phyloP scores from a whole-genome alignment of 257 asterid genomes.

The Asclepias syriaca region DNA sequence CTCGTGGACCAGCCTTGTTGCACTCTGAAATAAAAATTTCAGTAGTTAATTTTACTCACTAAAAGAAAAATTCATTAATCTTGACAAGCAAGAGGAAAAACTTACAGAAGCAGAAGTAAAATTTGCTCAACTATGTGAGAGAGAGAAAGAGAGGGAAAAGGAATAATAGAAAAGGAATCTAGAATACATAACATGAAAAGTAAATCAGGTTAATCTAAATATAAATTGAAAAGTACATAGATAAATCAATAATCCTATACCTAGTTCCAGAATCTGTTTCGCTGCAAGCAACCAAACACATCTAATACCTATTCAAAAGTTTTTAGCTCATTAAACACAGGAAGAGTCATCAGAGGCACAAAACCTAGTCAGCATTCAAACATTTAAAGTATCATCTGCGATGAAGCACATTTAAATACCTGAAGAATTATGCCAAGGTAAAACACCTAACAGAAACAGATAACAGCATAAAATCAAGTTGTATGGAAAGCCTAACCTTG shows the following conservation, averaged over 20 bases:
- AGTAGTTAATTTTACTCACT: background rate
- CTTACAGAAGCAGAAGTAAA: background rate
- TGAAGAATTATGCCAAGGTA: background rate
- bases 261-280: background rate
- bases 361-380: background rate
- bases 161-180: background rate
- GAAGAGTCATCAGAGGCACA: background rate
- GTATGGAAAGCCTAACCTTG: conserved; percentile 49
- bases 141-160: background rate
- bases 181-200: background rate
- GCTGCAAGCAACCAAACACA: conserved; percentile 5
- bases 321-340: background rate
- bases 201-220: background rate
- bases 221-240: background rate
- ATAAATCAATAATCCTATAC: background rate
- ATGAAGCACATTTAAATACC: background rate
- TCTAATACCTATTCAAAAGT: background rate
- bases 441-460: background rate
- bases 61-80: background rate
- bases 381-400: background rate
- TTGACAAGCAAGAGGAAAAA: background rate
- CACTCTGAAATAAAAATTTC: conserved; percentile 41
- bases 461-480: background rate
- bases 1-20: conserved; percentile 60
- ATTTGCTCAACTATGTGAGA: background rate